Percentiles rank a stretch among this genome's conserved stretches.
Conservation (phyloP, 768 basidiomycete genomes). For the Hygrophorus pudorinus region DNA sequence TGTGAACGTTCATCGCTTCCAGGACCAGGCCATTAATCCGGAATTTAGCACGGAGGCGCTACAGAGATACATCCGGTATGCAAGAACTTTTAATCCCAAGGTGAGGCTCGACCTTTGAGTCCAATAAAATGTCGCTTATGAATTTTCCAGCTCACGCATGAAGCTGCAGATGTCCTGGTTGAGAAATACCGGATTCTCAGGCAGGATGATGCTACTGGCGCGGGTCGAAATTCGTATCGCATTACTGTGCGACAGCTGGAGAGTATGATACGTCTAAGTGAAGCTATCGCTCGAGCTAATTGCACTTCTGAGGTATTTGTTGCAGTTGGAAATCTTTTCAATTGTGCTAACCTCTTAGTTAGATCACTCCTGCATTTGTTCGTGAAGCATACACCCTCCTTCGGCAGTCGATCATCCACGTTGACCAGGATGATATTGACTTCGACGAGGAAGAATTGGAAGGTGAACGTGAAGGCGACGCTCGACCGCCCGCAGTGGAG, state of each 20-base stretch:
- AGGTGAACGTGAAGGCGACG: constrained; percentile 37
- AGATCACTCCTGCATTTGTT: constrained; percentile 93
- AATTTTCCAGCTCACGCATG: constrained; percentile 67
- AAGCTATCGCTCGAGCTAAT: constrained; percentile 95
- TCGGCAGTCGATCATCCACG: constrained; percentile 96
- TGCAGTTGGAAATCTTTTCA: not conserved
- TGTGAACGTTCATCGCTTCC: constrained; percentile 93
- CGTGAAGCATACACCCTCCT: constrained; percentile 92
- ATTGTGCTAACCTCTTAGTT: not conserved
- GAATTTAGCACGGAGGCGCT: constrained; percentile 96
- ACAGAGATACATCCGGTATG: constrained; percentile 95
- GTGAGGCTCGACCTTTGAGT: constrained; percentile 27
- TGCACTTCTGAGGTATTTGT: constrained; percentile 77
- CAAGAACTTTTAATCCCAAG: constrained; percentile 96
- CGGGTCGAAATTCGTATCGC: constrained; percentile 85
- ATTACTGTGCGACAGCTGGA: constrained; percentile 98
- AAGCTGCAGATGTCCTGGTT: constrained; percentile 86
- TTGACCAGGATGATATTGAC: constrained; percentile 97
- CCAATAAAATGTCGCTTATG: not conserved
- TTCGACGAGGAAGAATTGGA: constrained; percentile 86
- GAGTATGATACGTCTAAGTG: constrained; percentile 95
- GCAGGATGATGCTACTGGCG: constrained; percentile 86
- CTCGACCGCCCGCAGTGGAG: constrained; percentile 20
- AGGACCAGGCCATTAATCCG: constrained; percentile 89
- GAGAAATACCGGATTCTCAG: constrained; percentile 90